A percentile compares a stretch with the other conserved stretches of the same genome.
These are phyloP conservation scores for Nephelium lappaceum DNA, from an alignment of 345 rosid genomes.

Conservation along the genomic window DNA sequence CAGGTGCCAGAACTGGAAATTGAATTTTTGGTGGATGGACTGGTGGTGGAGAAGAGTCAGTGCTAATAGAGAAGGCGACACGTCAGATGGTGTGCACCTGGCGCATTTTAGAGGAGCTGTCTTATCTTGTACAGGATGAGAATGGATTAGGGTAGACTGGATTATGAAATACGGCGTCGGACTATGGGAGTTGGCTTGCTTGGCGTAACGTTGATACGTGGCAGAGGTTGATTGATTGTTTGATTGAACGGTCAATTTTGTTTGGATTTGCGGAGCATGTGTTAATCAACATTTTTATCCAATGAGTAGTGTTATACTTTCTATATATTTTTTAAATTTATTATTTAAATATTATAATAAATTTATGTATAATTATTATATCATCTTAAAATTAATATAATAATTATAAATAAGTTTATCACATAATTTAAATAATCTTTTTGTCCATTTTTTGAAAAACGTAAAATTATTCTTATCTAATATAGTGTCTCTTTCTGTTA, in stretches of 20 bases:
- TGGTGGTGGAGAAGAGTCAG: constrained; percentile 5
- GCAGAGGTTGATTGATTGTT: not conserved
- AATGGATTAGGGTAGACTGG: not conserved
- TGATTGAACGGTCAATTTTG: not conserved
- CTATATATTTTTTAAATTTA: no score
- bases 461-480: no score
- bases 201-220: not conserved
- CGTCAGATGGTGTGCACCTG: constrained; percentile 22
- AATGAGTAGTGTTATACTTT: no score
- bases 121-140: constrained; percentile 14
- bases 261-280: not conserved
- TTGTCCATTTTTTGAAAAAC: no score
- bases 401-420: no score
- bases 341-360: no score
- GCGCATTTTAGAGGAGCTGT: constrained; percentile 19
- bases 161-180: constrained; percentile 13
- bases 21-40: not conserved
- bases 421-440: no score
- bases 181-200: not conserved
- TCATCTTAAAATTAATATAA: no score
- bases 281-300: not conserved
- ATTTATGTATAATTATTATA: no score
- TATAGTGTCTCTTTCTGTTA: no score
- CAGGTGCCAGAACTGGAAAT: not conserved
- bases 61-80: constrained; percentile 22